Conservation (phyloP, 208 protist genomes). For the Wallacemonas collosoma region DNA sequence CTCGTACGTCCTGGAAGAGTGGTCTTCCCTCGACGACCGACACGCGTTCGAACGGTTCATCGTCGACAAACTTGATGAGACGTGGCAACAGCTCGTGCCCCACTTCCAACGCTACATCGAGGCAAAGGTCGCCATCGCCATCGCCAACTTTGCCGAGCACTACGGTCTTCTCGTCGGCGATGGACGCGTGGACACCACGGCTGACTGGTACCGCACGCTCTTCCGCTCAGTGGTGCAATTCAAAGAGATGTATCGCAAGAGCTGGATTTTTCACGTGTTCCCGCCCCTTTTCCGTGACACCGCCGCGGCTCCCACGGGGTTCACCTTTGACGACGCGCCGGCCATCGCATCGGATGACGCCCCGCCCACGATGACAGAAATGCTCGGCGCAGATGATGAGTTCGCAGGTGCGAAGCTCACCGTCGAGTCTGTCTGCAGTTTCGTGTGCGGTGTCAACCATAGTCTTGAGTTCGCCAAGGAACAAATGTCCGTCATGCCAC, state of each 20-base stretch:
- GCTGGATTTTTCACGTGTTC: constrained; percentile 55
- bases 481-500: background rate
- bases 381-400: constrained; percentile 24
- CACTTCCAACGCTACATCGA: constrained; percentile 49
- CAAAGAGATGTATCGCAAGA: constrained; percentile 42
- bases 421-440: constrained; percentile 5
- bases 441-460: constrained; percentile 4
- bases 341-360: background rate
- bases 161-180: constrained; percentile 40
- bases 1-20: constrained; percentile 32
- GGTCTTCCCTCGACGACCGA: constrained; percentile 20
- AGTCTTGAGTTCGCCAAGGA: constrained; percentile 10
- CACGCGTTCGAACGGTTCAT: constrained; percentile 10
- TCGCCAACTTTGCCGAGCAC: constrained; percentile 46
- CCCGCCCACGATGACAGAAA: constrained; percentile 36
- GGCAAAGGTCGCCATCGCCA: constrained; percentile 44
- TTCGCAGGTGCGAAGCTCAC: constrained; percentile 1
- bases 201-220: constrained; percentile 46
- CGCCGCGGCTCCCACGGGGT: background rate
- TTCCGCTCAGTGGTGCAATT: constrained; percentile 40
- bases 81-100: constrained; percentile 34
- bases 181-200: constrained; percentile 36
- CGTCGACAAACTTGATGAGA: constrained; percentile 18
- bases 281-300: constrained; percentile 26
- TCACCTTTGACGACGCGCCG: background rate